Evolutionary conservation across 2,329 filamentous ascomycete species (phyloP), one percentile per base, ranked within the genome.

Genomic region (Sporothrix protearum): DNA sequence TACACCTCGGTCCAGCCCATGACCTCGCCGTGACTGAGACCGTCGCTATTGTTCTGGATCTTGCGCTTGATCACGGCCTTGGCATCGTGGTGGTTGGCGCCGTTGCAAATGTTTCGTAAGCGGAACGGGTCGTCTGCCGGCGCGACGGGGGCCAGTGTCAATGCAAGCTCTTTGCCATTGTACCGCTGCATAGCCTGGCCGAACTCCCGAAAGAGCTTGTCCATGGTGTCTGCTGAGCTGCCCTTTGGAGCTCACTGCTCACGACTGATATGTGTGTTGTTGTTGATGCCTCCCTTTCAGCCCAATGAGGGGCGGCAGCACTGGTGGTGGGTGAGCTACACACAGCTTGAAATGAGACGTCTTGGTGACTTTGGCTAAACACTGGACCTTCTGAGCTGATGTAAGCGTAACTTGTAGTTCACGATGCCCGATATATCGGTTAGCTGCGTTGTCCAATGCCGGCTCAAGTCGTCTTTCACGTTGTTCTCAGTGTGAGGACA

Each of bases 1-100:
- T 94, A 97, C 39, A 98, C 89, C 51, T 97, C 94, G 0, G 91
- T 85, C 96, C 96, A 99, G n/a, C 90, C 91, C 72, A 86, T 87
- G 30, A 88, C 83, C 81, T 97, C 93, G 53, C 89, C 86, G 53
- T 88, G 85, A n/a, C 85, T 82, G 30, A 93, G 79, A 69, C 83
- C 80, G 33, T 83, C 82, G 71, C 85, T 85, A 76, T 85, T 88
- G 75, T 90, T 88, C 72, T 84, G 83, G 73, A 95, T 87, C 71
- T 96, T 85, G 77, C 92, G 89, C 71, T 90, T 89, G 70, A 97
- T 84, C 76, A 96, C 91, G 47, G 85, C 84, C 74, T 89, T 88
- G 67, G 90, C 83, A 76, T 88, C 88, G 75, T 88, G 85, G 63
- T 85, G 80, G 78, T 92, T 93, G 61, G 91, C 91, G 76, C 88